Evolutionary conservation across 305 asterid genomes (phyloP).

Genomic region (Plantago coronopus): DNA sequence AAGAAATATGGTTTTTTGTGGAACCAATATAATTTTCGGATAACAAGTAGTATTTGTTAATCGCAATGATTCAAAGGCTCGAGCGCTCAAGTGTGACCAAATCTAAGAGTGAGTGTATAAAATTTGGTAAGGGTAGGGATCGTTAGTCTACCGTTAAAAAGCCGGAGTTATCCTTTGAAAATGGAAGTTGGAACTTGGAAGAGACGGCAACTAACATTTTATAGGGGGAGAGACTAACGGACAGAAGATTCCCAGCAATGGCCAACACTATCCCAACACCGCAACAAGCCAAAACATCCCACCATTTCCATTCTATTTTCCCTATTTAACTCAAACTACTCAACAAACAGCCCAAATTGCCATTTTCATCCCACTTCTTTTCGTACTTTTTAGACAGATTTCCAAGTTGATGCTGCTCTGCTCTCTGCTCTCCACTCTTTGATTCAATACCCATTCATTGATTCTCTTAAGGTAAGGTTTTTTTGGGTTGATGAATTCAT

Average conservation of each 20-base stretch:
- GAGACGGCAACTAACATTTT: too few relatives aligned
- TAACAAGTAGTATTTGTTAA: too few relatives aligned
- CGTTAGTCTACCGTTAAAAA: too few relatives aligned
- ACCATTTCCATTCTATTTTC: background rate
- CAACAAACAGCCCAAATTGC: background rate
- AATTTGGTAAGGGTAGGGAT: too few relatives aligned
- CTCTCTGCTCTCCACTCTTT: background rate
- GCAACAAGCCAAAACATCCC: background rate
- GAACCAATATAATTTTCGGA: too few relatives aligned
- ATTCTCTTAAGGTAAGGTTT: too few relatives aligned
- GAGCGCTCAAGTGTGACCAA: too few relatives aligned
- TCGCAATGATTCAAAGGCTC: too few relatives aligned
- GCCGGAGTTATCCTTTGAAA: too few relatives aligned
- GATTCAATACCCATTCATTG: background rate
- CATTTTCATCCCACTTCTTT: background rate
- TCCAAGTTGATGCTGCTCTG: background rate
- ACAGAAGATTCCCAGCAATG: slow-evolving; percentile 3
- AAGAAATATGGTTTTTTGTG: too few relatives aligned
- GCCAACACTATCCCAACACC: background rate
- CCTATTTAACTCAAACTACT: background rate
- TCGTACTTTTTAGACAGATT: background rate
- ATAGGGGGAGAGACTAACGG: background rate
- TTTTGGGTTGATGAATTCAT: background rate
- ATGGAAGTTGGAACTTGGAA: too few relatives aligned
- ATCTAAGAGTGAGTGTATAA: too few relatives aligned